Base-by-base conservation (phyloP, 1,284 basidiomycete genomes). In the Waitea zeae region DNA sequence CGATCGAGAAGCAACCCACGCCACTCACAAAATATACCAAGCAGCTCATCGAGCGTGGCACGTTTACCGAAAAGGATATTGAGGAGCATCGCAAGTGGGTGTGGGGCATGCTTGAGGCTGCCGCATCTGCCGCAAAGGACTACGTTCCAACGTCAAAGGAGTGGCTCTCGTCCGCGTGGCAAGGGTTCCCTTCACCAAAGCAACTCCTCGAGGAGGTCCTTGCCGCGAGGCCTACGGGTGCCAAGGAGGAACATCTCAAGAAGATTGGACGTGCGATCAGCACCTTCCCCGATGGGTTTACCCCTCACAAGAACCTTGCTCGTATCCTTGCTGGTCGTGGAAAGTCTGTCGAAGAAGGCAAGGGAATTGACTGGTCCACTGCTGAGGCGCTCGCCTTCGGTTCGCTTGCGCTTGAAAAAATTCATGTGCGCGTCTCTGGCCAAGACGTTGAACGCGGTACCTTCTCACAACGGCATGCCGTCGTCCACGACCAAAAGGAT, bases 21-120 rank as follows among this genome's bases (percentile, higher is more conserved):
- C 79, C 92, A 6, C 68, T 98, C 38, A 81, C 83, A 12, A 74
- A 89, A 56, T 99, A 99, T 64, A 72, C 82, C 44, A 83, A 92
- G 51, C 81, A 83, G 60, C 65, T 99, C 36, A 71, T 90, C 49
- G 79, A 81, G 40, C 88, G 96, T 41, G 83, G 83, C 31, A 89
- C 89, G 7, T 98, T 99, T 56, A 89, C 89, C 31, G 78, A 92
- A 56, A 79, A 84, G 57, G 90, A 98, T 54, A 90, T 97, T 40
- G 90, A 96, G 52, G 90, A 97, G 53, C 95, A 98, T 67, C 87
- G 88, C 66, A 87, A 84, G 53, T 98, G 95, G 95, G 95, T 99
- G 1, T 96, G 89, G 92, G 81, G 88, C 31, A 90, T 92, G 82
- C 69, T 99, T 39, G 93, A 98, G 58, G 90, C 83, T 59, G 89